Percentiles rank a stretch among this genome's conserved stretches.
Conservation (phyloP, 345 rosid species). For the Aquilaria sinensis region DNA sequence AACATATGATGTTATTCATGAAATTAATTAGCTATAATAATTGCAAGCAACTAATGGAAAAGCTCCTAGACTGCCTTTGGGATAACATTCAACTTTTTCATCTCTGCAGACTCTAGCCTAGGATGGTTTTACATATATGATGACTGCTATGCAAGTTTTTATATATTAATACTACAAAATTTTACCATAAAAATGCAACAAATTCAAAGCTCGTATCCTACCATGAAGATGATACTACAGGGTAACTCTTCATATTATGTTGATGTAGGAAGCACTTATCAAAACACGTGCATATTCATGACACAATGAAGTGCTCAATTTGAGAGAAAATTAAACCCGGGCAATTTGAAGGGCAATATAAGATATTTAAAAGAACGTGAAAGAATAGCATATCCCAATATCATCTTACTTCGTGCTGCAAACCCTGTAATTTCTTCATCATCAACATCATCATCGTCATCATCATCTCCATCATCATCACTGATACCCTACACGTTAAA, state of each 20-base stretch:
- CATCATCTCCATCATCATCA: conserved; percentile 34
- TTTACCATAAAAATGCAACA: no score
- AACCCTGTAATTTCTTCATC: conserved; percentile 32
- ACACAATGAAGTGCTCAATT: not conserved
- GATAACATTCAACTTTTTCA: not conserved
- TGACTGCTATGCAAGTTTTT: no score
- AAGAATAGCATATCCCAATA: not conserved
- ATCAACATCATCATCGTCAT: conserved; percentile 31
- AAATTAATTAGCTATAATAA: not conserved
- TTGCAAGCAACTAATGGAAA: not conserved
- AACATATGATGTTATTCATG: not conserved
- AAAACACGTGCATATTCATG: not conserved
- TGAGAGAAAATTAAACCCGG: no score
- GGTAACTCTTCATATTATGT: no score
- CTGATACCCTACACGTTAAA: conserved; percentile 5
- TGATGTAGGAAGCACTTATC: not conserved
- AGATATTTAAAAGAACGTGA: no score
- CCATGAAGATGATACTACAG: no score
- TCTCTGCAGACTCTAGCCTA: no score
- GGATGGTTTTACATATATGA: no score
- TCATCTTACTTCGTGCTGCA: conserved; percentile 51
- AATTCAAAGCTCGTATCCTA: no score
- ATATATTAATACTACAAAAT: no score
- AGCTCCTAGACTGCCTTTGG: not conserved
- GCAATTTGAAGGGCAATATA: no score